These are phyloP conservation scores for Daldinia concentrica DNA, from an alignment of 495 filamentous ascomycete genomes.

Conservation along the genomic window DNA sequence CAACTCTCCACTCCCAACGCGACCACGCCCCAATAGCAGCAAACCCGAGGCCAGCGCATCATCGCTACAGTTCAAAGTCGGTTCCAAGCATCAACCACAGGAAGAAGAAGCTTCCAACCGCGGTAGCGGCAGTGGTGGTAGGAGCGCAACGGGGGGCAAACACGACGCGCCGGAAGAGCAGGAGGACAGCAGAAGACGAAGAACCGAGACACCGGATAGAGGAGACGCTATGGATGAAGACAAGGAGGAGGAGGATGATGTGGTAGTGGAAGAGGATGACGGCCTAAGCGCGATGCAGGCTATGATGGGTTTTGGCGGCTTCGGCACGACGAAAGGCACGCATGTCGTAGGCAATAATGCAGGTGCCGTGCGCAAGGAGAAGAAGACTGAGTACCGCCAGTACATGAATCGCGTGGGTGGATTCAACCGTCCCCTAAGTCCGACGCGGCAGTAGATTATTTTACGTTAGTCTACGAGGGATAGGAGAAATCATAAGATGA, in stretches of 20 bases:
- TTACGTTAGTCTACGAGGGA: background rate
- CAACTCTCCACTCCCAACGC: slow-evolving; percentile 45
- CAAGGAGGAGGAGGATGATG: slow-evolving; percentile 49
- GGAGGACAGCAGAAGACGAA: slow-evolving; percentile 38
- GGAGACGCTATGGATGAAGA: slow-evolving; percentile 59
- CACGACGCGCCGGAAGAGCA: slow-evolving; percentile 21
- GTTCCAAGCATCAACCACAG: slow-evolving; percentile 22
- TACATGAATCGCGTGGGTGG: slow-evolving; percentile 99
- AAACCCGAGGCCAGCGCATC: slow-evolving; percentile 31
- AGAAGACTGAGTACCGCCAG: slow-evolving; percentile 94
- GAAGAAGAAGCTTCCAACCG: slow-evolving; percentile 43
- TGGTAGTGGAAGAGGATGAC: slow-evolving; percentile 67
- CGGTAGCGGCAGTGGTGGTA: slow-evolving; percentile 48
- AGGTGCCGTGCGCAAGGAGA: slow-evolving; percentile 87
- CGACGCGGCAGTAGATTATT: slow-evolving; percentile 45
- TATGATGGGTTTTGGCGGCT: slow-evolving; percentile 88
- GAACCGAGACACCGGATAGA: slow-evolving; percentile 44
- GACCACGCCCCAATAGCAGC: slow-evolving; percentile 35
- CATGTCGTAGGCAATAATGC: slow-evolving; percentile 92
- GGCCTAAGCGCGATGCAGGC: slow-evolving; percentile 77
- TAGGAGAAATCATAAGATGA: background rate
- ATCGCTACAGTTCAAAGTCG: slow-evolving; percentile 51
- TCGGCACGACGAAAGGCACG: slow-evolving; percentile 87
- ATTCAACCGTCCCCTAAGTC: slow-evolving; percentile 89
- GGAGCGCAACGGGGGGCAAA: slow-evolving; percentile 40